These are phyloP conservation scores for Colletotrichum ledebouriae DNA, from an alignment of 2,329 filamentous ascomycete genomes.

Conservation along the genomic window DNA sequence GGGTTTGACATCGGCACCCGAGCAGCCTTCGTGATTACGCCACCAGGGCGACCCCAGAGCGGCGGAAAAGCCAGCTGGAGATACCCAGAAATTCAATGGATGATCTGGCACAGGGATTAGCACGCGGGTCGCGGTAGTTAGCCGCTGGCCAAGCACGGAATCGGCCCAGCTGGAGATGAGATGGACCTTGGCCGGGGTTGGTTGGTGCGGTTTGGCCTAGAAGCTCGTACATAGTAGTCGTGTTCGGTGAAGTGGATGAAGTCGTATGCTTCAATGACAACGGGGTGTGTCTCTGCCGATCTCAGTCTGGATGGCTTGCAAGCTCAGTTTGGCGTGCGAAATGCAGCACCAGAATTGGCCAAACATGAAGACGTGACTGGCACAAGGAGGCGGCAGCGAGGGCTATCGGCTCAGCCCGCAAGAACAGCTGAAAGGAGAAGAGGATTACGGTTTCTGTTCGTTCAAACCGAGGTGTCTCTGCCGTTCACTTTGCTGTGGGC, in stretches of 20 bases:
- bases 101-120: conserved; percentile 26
- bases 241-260: conserved; percentile 24
- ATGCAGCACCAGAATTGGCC: neutral
- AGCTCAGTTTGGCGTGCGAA: conserved; percentile 5
- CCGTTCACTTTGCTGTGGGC: neutral
- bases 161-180: conserved; percentile 13
- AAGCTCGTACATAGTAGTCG: conserved; percentile 8
- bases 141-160: conserved; percentile 3
- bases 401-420: neutral
- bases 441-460: neutral
- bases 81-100: neutral
- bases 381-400: neutral
- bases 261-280: conserved; percentile 9
- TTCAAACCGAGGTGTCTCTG: neutral
- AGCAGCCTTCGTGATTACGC: neutral
- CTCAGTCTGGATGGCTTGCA: conserved; percentile 10
- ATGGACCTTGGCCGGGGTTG: neutral
- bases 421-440: conserved; percentile 5
- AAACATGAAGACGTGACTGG: neutral
- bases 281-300: neutral
- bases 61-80: neutral
- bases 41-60: conserved; percentile 5
- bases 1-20: neutral
- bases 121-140: neutral
- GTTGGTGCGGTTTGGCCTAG: no score